Conservation (phyloP, 2,329 filamentous ascomycete genomes). For the Aspergillus sp. region DNA sequence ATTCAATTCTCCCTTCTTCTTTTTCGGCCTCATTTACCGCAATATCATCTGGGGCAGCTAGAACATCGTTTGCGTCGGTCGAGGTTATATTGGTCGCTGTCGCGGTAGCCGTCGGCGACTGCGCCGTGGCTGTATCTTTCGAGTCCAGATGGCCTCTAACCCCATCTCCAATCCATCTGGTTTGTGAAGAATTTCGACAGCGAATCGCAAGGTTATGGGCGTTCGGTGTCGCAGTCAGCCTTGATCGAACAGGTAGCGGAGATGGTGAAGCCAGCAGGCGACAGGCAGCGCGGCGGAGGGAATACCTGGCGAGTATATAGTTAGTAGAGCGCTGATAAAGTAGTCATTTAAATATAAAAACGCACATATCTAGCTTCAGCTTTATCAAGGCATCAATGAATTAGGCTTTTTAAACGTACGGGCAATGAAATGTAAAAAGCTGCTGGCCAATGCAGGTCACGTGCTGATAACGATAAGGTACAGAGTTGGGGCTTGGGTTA, state of each 20-base stretch:
- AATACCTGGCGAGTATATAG: constrained; percentile 47
- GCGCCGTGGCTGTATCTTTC: background rate
- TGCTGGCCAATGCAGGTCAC: background rate
- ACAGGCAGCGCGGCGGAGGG: constrained; percentile 57
- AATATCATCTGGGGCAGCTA: background rate
- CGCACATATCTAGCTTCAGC: background rate
- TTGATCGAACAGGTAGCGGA: constrained; percentile 44
- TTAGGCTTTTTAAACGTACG: background rate
- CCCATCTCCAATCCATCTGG: constrained; percentile 25
- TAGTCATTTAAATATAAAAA: background rate
- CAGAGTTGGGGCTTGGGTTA: background rate
- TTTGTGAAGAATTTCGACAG: constrained; percentile 46
- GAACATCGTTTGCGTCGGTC: background rate
- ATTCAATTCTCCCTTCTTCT: background rate
- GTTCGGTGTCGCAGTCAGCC: constrained; percentile 41
- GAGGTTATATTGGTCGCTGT: background rate
- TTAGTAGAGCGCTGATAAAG: background rate
- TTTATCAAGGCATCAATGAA: background rate
- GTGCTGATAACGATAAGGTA: constrained; percentile 2
- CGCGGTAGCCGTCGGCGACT: background rate
- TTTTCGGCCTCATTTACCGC: background rate
- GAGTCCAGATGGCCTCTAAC: background rate
- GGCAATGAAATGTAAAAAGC: background rate
- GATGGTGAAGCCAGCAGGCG: constrained; percentile 52
- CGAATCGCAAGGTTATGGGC: constrained; percentile 28